A percentile compares a stretch with the other conserved stretches of the same genome.
These are phyloP conservation scores for Volvox carteri DNA, from an alignment of 163 green algal genomes.

Conservation along the genomic window DNA sequence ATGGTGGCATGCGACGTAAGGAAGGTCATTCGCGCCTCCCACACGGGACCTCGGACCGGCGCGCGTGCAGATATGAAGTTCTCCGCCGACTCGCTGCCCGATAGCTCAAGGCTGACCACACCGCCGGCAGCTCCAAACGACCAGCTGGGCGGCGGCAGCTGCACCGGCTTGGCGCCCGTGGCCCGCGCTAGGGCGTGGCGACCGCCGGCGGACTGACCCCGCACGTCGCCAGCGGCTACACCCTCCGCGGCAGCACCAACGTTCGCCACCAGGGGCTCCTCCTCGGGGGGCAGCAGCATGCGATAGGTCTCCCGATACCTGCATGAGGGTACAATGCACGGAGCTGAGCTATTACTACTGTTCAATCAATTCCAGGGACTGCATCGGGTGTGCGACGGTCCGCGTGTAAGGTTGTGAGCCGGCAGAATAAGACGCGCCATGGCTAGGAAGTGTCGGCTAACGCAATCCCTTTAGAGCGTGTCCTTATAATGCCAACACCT, in stretches of 20 bases:
- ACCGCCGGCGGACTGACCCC: not conserved
- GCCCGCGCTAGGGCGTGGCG: not conserved
- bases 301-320: conserved; percentile 44
- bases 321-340: not conserved
- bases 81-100: not conserved
- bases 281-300: conserved; percentile 39
- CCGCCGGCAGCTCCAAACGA: conserved; percentile 9
- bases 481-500: too few species aligned
- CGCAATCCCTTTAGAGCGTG: too few species aligned
- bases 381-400: too few species aligned
- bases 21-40: conserved; percentile 37
- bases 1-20: not conserved
- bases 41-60: conserved; percentile 25
- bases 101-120: not conserved
- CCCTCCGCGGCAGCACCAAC: not conserved
- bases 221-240: not conserved
- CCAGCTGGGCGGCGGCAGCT: not conserved
- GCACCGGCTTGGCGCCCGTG: not conserved
- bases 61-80: not conserved
- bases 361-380: not conserved
- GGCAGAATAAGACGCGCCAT: too few species aligned
- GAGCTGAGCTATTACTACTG: not conserved
- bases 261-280: not conserved
- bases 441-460: too few species aligned
- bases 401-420: too few species aligned